Base-by-base conservation (phyloP, 116 monocot genomes). In the Dioscorea cayenensis region DNA sequence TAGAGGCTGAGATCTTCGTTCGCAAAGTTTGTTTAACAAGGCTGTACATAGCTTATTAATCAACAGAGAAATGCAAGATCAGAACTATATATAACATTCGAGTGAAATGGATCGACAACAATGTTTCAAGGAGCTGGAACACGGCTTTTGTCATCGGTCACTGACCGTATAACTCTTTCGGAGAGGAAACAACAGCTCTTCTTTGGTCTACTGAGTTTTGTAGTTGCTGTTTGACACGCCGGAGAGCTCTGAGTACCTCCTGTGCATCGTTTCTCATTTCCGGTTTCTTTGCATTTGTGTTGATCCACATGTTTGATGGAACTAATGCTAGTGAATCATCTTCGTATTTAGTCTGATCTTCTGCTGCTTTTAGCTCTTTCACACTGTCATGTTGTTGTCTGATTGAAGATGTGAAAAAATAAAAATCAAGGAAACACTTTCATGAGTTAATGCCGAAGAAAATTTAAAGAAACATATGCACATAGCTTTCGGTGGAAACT, bases 151-250 rank as follows among this genome's bases (percentile, higher is more conserved):
- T 43, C 7, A 55, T 16, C 32, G 32, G 7, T 49, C 68, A 68
- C 48, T 21, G 68, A 18, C 68, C 22, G 23, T 35, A 70, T 14
- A 71, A 58, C 27, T 71, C 72, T 20, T 8, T 62, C 7, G 60
- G 38, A 23, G 61, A 72, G 32, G 22, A 22, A 60, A 62, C 22
- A 13, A 27, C 16, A 28, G 27, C 23, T 49, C 49, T 29, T 50
- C 27, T 51, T 14, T 27, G n/a, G 5, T 20, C 73, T 32, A 79
- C n/a, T 3, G 79, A 79, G 68, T 69, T 69, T 5, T 69, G 69
- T 23, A 83, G 49, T 66, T 79, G 75, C 72, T 83, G 76, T 75
- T 51, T 79, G 12, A 83, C 83, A 72, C 68, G 79, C 59, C 76
- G 62, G 35, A 83, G 59, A 7, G 83, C 75, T 13, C 72, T 38